A percentile compares a stretch with the other conserved stretches of the same genome.
Evolutionary conservation across 2,329 filamentous ascomycete species (phyloP).

Genomic region (Neofusicoccum sp.): DNA sequence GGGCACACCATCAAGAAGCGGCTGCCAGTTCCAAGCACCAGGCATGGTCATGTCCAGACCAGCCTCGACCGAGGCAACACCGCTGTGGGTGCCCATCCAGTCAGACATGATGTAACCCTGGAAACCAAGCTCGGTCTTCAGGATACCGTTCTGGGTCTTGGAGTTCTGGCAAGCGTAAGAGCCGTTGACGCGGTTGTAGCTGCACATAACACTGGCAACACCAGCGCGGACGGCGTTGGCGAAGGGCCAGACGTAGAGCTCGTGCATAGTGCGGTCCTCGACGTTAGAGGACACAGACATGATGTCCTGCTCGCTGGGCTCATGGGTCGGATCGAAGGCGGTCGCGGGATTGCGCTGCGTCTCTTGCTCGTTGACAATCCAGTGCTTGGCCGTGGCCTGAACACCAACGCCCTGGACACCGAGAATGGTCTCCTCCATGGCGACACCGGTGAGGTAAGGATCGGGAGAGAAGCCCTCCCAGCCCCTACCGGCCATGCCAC

Average conservation of each 20-base stretch:
- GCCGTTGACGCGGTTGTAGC: constrained; percentile 41
- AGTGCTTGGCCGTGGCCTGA: constrained; percentile 49
- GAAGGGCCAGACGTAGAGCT: constrained; percentile 79
- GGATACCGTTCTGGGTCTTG: constrained; percentile 48
- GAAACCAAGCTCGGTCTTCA: constrained; percentile 52
- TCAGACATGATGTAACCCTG: constrained; percentile 33
- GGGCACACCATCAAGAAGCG: constrained; percentile 54
- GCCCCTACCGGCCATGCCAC: constrained; percentile 48
- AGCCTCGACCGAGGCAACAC: constrained; percentile 31
- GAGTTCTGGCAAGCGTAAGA: constrained; percentile 51
- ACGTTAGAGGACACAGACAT: constrained; percentile 57
- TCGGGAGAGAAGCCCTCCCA: constrained; percentile 55
- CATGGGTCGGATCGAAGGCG: constrained; percentile 46
- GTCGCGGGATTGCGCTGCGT: constrained; percentile 55
- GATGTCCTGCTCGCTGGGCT: constrained; percentile 34
- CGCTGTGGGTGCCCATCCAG: constrained; percentile 32
- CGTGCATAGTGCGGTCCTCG: constrained; percentile 74
- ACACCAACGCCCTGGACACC: constrained; percentile 50
- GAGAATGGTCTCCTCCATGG: constrained; percentile 46
- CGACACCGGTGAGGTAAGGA: constrained; percentile 50
- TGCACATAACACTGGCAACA: constrained; percentile 56
- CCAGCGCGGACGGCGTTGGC: constrained; percentile 71
- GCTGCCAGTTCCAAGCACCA: constrained; percentile 28
- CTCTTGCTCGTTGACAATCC: constrained; percentile 70
- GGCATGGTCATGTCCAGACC: constrained; percentile 29